phyloP scores from a whole-genome alignment of 176 grass and related monocot genomes.

The Bonia amplexicaulis region DNA sequence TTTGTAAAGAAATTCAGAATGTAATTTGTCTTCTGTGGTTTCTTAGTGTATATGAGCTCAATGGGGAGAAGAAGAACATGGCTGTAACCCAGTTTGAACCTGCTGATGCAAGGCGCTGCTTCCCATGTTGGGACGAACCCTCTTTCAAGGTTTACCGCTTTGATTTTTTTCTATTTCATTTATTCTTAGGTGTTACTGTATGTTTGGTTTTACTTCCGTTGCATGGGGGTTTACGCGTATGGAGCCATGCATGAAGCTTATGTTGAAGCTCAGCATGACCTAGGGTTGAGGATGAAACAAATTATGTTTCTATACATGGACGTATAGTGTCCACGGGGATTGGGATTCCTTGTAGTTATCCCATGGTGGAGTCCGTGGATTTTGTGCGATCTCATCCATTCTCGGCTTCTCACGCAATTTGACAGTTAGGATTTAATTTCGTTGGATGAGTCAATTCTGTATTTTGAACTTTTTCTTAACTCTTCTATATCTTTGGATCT shows the following conservation, averaged over 20 bases:
- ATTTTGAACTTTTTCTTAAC: constrained; percentile 5
- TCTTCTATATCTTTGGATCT: not conserved
- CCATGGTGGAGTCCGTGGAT: not conserved
- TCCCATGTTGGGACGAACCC: constrained; percentile 94
- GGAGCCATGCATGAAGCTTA: not conserved
- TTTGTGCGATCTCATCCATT: not conserved
- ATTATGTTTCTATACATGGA: not conserved
- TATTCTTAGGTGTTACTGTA: not conserved
- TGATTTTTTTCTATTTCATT: not conserved
- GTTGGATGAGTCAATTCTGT: not conserved
- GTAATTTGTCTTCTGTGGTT: not conserved
- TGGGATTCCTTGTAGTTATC: not conserved
- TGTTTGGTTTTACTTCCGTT: not conserved
- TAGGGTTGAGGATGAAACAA: not conserved
- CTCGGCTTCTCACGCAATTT: not conserved
- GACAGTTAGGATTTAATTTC: not conserved
- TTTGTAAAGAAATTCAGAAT: constrained; percentile 1
- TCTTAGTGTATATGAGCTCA: constrained; percentile 73
- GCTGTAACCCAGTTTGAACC: constrained; percentile 90
- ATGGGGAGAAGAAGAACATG: constrained; percentile 91
- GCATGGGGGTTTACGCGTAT: not conserved
- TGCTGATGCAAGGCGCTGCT: constrained; percentile 73
- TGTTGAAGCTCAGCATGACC: not conserved
- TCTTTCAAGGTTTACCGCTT: constrained; percentile 63
- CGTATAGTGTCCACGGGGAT: not conserved